phyloP scores from a whole-genome alignment of 2,329 filamentous ascomycete genomes.

The Arthrinium puccinioides region DNA sequence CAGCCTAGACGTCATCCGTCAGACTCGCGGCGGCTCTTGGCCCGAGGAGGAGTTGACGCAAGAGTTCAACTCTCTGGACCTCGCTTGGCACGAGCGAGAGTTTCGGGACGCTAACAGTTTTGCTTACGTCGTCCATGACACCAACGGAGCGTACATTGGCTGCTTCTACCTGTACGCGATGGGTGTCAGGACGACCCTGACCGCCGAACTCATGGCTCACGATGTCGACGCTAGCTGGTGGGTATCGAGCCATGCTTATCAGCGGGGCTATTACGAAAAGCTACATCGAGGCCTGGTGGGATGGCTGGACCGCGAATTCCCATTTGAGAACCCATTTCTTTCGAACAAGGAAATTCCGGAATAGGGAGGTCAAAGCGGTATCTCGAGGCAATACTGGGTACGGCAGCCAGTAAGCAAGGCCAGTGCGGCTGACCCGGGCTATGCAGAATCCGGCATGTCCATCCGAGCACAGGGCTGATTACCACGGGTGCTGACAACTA shows the following conservation, averaged over 20 bases:
- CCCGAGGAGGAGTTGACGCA: slow-evolving; percentile 1
- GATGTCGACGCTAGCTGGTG: slow-evolving; percentile 3
- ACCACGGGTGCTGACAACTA: too few species aligned
- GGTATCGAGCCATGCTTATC: background rate
- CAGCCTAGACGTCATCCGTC: background rate
- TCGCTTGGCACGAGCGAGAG: slow-evolving; percentile 3
- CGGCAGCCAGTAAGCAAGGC: background rate
- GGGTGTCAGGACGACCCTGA: background rate
- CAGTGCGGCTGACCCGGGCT: background rate
- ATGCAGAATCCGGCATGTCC: slow-evolving; percentile 2
- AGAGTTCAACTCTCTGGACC: background rate
- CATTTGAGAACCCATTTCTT: background rate
- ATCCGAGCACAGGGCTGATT: slow-evolving; percentile 1
- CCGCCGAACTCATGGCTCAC: background rate
- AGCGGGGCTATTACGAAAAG: background rate
- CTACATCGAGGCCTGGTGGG: background rate
- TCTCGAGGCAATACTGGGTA: background rate
- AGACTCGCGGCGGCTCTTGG: slow-evolving; percentile 2
- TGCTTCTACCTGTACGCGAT: slow-evolving; percentile 3
- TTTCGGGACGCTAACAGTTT: slow-evolving; percentile 1
- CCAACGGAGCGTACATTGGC: background rate
- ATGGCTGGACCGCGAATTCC: background rate
- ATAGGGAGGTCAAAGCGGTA: background rate
- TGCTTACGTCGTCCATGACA: slow-evolving; percentile 2
- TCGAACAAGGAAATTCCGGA: slow-evolving; percentile 1